A percentile compares a stretch with the other conserved stretches of the same genome.
phyloP scores from a whole-genome alignment of 2,329 filamentous ascomycete genomes.

The Botrytis medusae region DNA sequence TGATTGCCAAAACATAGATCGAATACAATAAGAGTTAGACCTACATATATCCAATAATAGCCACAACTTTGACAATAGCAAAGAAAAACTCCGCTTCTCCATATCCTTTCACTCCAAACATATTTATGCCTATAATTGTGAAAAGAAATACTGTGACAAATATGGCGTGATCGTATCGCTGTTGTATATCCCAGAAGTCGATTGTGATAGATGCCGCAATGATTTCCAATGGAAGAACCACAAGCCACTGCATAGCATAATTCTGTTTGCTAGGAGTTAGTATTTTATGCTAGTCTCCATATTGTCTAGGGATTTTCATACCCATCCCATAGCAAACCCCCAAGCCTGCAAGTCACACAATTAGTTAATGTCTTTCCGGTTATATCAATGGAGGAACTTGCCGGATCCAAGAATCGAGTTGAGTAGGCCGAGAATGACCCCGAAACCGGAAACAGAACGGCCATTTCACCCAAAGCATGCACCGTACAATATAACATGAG shows the following conservation, averaged over 20 bases:
- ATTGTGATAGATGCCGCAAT: conserved; percentile 85
- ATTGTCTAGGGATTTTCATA: conserved; percentile 23
- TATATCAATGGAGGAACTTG: conserved; percentile 39
- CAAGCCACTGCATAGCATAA: conserved; percentile 85
- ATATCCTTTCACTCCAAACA: conserved; percentile 86
- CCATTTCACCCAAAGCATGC: conserved; percentile 87
- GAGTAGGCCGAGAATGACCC: conserved; percentile 92
- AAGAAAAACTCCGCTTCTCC: conserved; percentile 90
- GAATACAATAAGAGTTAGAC: conserved; percentile 36
- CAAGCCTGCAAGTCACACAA: conserved; percentile 47
- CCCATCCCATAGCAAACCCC: conserved; percentile 93
- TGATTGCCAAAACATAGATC: background rate
- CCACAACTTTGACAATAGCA: conserved; percentile 79
- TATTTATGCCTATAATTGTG: conserved; percentile 75
- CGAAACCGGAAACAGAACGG: conserved; percentile 85
- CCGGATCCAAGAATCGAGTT: conserved; percentile 87
- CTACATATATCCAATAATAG: conserved; percentile 85
- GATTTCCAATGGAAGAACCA: conserved; percentile 80
- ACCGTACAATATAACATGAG: conserved; percentile 90
- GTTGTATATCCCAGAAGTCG: conserved; percentile 67
- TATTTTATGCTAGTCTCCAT: background rate
- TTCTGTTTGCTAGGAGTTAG: conserved; percentile 43
- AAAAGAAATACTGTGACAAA: conserved; percentile 82
- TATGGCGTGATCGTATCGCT: conserved; percentile 61
- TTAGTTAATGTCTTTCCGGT: background rate